Evolutionary conservation across 352 stramenopile species (phyloP).

Genomic region (Globisporangium echinulatum): DNA sequence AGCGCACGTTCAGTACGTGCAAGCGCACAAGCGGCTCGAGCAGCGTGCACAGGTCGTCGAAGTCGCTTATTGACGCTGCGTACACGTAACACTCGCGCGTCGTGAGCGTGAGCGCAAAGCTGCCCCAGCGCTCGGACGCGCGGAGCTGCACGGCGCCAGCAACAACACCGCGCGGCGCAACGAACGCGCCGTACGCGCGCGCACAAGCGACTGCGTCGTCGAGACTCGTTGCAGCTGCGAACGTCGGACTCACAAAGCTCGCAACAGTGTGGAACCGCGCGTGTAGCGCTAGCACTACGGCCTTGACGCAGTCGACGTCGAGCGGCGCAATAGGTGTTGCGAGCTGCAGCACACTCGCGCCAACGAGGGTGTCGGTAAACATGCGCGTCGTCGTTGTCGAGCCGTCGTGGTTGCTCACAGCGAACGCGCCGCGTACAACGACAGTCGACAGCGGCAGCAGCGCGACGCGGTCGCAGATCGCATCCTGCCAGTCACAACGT

Average conservation of each 20-base stretch:
- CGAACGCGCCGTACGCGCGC: constrained; percentile 3
- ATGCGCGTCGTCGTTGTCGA: no score
- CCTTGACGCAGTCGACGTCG: constrained; percentile 1
- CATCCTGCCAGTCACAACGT: no score
- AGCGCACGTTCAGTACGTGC: background rate
- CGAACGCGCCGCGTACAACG: background rate
- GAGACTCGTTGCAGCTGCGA: background rate
- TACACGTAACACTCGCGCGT: background rate
- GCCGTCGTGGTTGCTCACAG: no score
- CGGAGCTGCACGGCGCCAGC: background rate
- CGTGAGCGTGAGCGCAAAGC: background rate
- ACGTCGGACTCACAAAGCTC: constrained; percentile 5
- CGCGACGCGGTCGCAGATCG: background rate
- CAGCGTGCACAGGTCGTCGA: background rate
- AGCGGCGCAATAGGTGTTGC: background rate
- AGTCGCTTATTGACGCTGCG: background rate
- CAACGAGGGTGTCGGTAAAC: constrained; percentile 2
- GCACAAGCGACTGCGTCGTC: background rate
- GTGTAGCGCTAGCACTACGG: no score
- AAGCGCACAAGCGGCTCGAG: background rate
- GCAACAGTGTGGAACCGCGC: background rate
- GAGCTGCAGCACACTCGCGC: constrained; percentile 1
- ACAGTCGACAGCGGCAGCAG: constrained; percentile 1
- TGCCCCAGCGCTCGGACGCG: background rate
- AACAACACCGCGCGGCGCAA: background rate